A percentile compares a stretch with the other conserved stretches of the same genome.
Conservation (phyloP, 108 stramenopile species). For the Seminavis robusta region DNA sequence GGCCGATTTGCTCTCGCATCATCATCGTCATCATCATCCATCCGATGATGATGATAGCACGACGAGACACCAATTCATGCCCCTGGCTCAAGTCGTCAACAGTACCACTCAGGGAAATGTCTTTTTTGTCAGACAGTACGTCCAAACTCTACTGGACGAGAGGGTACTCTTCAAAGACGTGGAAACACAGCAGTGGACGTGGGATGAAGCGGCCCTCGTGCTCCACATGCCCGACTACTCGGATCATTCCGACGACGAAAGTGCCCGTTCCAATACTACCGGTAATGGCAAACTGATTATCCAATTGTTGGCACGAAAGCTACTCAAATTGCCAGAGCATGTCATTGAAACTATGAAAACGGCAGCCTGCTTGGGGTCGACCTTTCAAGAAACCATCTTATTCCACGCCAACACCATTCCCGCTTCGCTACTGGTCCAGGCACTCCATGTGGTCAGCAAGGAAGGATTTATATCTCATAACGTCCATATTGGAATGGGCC, state of each 20-base stretch:
- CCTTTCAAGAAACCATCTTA: conserved; percentile 27
- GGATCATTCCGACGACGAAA: no score
- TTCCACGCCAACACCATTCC: no score
- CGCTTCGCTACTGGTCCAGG: neutral
- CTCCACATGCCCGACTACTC: neutral
- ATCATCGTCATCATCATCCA: no score
- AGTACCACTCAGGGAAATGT: conserved; percentile 26
- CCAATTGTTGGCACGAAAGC: no score
- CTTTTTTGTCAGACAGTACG: conserved; percentile 24
- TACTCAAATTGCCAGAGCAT: no score
- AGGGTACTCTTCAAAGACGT: neutral
- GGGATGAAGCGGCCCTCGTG: conserved; percentile 7
- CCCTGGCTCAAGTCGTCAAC: conserved; percentile 9
- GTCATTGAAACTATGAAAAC: conserved; percentile 15
- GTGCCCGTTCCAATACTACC: neutral
- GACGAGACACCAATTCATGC: no score
- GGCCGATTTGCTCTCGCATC: no score
- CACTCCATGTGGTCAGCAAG: conserved; percentile 1
- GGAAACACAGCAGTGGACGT: conserved; percentile 19
- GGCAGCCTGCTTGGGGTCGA: conserved; percentile 38
- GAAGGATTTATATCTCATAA: no score
- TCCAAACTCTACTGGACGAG: conserved; percentile 16
- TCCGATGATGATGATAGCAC: no score
- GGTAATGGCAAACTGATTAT: conserved; percentile 6
- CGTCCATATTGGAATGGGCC: conserved; percentile 25